A percentile compares a stretch with the other conserved stretches of the same genome.
Conservation (phyloP, 129 eudicot species). For the Erigeron canadensis region DNA sequence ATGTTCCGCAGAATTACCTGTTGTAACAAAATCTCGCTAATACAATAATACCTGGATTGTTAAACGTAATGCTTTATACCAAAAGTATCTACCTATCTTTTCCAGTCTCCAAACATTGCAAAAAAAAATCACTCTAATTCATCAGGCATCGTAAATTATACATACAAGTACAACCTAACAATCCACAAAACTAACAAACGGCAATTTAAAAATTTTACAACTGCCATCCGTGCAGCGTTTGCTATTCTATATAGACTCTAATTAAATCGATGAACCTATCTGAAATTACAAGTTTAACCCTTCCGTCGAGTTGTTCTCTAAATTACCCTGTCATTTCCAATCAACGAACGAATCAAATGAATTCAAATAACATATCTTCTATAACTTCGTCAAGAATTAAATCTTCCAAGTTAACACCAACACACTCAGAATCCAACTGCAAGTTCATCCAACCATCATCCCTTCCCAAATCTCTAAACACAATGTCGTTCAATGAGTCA, state of each 20-base stretch:
- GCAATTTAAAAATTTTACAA: constrained; percentile 9
- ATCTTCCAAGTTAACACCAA: constrained; percentile 70
- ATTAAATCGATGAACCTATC: constrained; percentile 8
- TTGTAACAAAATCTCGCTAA: too few species aligned
- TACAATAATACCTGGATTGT: not conserved
- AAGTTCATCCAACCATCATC: constrained; percentile 82
- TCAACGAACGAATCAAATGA: constrained; percentile 11
- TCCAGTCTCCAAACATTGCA: not conserved
- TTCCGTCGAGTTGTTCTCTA: not conserved
- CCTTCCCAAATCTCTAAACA: constrained; percentile 45
- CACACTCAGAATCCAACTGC: constrained; percentile 56
- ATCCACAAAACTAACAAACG: not conserved
- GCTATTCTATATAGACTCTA: constrained; percentile 8
- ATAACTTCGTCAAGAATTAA: constrained; percentile 59
- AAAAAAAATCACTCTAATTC: constrained; percentile 15
- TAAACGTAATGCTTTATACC: not conserved
- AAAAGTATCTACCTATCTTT: not conserved
- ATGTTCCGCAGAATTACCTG: too few species aligned
- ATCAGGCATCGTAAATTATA: constrained; percentile 25
- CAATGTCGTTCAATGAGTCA: constrained; percentile 34
- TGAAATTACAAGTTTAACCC: constrained; percentile 2
- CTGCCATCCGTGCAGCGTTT: not conserved
- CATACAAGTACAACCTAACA: constrained; percentile 9
- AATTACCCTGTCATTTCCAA: not conserved
- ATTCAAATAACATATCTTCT: constrained; percentile 45